A percentile compares a stretch with the other conserved stretches of the same genome.
Conservation (phyloP, 2,329 filamentous ascomycete species). For the Catunica adiposa region DNA sequence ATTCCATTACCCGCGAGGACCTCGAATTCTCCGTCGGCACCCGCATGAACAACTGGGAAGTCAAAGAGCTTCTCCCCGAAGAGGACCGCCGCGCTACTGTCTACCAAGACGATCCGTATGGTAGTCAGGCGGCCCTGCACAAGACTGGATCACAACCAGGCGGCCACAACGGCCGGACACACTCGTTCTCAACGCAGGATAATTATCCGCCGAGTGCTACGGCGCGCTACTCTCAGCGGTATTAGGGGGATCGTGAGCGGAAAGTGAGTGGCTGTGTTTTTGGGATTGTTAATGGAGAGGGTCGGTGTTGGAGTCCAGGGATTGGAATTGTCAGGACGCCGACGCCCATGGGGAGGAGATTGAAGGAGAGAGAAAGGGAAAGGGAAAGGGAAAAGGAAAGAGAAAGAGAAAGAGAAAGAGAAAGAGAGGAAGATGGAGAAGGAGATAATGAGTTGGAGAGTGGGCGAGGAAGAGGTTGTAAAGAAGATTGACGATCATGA, state of each 20-base stretch:
- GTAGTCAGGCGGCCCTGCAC: constrained; percentile 2
- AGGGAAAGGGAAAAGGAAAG: background rate
- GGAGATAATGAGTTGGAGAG: background rate
- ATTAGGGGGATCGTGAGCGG: constrained; percentile 5
- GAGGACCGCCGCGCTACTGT: constrained; percentile 60
- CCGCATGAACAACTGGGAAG: constrained; percentile 94
- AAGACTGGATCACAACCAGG: background rate
- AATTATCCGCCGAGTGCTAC: constrained; percentile 1
- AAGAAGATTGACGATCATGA: background rate
- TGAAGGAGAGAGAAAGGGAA: background rate
- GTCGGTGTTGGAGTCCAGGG: background rate
- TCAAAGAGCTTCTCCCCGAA: constrained; percentile 76
- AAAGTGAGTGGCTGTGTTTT: background rate
- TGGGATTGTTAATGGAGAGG: background rate
- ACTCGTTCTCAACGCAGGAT: background rate
- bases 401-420: background rate
- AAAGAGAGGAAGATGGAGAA: background rate
- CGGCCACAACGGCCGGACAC: background rate
- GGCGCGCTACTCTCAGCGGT: constrained; percentile 11
- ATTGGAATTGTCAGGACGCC: background rate
- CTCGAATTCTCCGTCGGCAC: constrained; percentile 95
- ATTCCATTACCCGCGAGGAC: constrained; percentile 95
- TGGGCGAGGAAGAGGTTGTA: background rate
- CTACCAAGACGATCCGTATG: constrained; percentile 51
- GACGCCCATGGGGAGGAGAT: background rate